Conservation (phyloP, 2,329 filamentous ascomycete species). For the Fusarium coicis region DNA sequence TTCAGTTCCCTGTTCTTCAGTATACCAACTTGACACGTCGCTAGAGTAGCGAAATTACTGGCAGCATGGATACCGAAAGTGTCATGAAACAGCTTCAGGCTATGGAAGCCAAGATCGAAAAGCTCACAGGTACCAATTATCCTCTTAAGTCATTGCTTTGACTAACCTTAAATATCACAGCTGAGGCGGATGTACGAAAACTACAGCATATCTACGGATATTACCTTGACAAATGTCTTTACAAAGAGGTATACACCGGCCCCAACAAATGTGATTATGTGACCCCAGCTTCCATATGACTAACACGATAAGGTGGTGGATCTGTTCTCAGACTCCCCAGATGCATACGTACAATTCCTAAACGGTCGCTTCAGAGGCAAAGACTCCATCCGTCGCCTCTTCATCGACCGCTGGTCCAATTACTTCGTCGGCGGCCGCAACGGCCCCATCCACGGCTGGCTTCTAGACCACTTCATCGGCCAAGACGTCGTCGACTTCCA, state of each 20-base stretch:
- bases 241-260: slow-evolving; percentile 1
- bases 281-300: rapidly evolving
- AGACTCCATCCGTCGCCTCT: neutral
- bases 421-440: neutral
- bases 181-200: neutral
- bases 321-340: neutral
- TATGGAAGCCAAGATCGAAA: neutral
- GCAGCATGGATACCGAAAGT: neutral
- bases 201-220: neutral
- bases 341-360: neutral
- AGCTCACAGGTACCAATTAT: neutral
- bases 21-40: neutral
- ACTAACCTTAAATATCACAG: neutral
- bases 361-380: neutral
- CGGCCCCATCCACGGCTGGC: neutral
- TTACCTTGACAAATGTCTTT: neutral
- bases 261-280: no score
- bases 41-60: neutral
- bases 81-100: neutral
- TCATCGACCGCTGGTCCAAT: neutral
- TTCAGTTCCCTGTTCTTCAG: neutral
- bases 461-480: neutral
- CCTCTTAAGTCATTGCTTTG: rapidly evolving
- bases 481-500: neutral
- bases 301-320: neutral